These are phyloP conservation scores for Porcisia hertigi DNA, from an alignment of 208 protist species.

Conservation along the genomic window DNA sequence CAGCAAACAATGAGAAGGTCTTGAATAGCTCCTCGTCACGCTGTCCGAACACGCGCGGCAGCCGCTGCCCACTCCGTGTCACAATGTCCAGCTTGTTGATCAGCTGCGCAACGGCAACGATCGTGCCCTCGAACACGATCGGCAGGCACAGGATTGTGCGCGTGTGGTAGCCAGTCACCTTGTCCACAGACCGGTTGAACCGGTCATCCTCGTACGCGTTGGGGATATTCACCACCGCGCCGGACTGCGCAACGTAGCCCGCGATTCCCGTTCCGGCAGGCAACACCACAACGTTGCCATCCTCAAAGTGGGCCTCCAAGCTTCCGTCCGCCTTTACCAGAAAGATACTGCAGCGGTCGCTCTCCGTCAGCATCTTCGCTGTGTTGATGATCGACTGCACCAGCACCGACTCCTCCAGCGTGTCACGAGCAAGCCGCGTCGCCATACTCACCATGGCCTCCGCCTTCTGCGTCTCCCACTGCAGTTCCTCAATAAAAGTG, in stretches of 20 bases:
- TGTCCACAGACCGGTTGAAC: constrained; percentile 73
- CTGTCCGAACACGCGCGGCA: constrained; percentile 50
- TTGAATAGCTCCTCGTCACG: constrained; percentile 75
- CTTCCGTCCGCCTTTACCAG: constrained; percentile 56
- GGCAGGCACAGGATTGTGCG: constrained; percentile 78
- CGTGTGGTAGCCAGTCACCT: constrained; percentile 67
- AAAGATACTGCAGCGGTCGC: constrained; percentile 74
- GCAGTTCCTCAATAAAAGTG: constrained; percentile 22
- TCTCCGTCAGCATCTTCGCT: constrained; percentile 69
- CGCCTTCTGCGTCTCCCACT: constrained; percentile 54
- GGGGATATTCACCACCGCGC: constrained; percentile 62
- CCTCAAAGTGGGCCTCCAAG: constrained; percentile 72
- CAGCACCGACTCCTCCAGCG: constrained; percentile 74
- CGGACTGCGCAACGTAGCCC: constrained; percentile 62
- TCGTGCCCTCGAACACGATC: constrained; percentile 64
- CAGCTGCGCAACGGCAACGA: constrained; percentile 77
- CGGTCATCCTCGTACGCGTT: constrained; percentile 73
- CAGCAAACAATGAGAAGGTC: constrained; percentile 74
- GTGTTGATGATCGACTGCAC: constrained; percentile 89
- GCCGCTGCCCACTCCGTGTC: constrained; percentile 49
- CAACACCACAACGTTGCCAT: constrained; percentile 65
- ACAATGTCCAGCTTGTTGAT: constrained; percentile 79
- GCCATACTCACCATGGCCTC: constrained; percentile 86
- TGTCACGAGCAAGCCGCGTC: constrained; percentile 77
- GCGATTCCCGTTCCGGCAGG: constrained; percentile 61